Conservation (phyloP, 257 asterid genomes). For the Gentiana macrophylla region DNA sequence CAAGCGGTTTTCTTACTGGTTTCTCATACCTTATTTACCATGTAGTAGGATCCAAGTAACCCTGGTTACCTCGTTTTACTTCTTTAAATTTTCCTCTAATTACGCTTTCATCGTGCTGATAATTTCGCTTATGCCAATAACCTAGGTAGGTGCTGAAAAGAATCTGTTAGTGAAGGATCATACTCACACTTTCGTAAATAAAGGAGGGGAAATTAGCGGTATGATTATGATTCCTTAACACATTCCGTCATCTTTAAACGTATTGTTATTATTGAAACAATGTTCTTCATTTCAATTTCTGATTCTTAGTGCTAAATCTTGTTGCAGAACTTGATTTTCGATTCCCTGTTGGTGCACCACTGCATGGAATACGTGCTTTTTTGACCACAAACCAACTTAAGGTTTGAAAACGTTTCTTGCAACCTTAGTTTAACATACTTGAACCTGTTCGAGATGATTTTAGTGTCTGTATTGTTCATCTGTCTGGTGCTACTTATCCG, state of each 20-base stretch:
- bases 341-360: constrained; percentile 85
- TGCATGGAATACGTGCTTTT: constrained; percentile 88
- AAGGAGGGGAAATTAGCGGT: constrained; percentile 95
- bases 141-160: constrained; percentile 86
- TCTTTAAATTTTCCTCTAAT: too few species aligned
- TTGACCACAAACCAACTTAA: constrained; percentile 89
- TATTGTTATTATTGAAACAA: too few species aligned
- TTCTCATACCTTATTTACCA: background rate
- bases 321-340: constrained; percentile 98
- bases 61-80: background rate
- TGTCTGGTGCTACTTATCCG: background rate
- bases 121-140: constrained; percentile 9
- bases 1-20: background rate
- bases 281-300: too few species aligned
- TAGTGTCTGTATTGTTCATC: background rate
- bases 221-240: constrained; percentile 18
- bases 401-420: constrained; percentile 29
- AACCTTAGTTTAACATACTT: background rate
- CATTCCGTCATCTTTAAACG: background rate
- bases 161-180: constrained; percentile 94
- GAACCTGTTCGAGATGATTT: background rate
- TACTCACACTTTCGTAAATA: constrained; percentile 92
- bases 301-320: constrained; percentile 1
- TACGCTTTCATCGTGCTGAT: too few species aligned
- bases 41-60: background rate